Base-by-base conservation (phyloP, 768 basidiomycete genomes). In the Nevesoporus exiguus region DNA sequence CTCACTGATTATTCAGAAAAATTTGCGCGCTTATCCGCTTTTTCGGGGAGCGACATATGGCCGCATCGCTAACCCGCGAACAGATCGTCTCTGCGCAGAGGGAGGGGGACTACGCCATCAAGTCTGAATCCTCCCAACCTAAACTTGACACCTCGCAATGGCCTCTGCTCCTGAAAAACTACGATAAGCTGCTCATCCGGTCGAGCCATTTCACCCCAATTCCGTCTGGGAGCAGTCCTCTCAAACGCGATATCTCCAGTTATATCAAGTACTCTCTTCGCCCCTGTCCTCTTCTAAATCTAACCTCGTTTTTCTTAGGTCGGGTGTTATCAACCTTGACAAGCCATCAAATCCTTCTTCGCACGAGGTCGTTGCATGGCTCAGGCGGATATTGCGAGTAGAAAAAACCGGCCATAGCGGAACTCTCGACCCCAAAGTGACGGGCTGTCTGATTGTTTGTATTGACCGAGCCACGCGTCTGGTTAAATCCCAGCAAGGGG, bases 371-470 rank as follows among this genome's bases (percentile, higher is more conserved):
- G 97, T 99, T 61, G 97, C 97, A 15, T 99, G 97, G 97, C 75
- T 99, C 58, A 83, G 95, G 63, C 84, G 97, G n/a, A 99, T 99
- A 59, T 73, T 99, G 50, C 86, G 95, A 21, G 93, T 90, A 24
- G 97, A 98, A 73, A 98, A 99, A 76, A 99, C 97, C 0, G 97
- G 97, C 39, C 97, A 99, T 75, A 97, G 94, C 55, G 97, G 97
- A 61, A 99, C 97, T 41, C 82, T 99, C 44, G 97, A 99, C 71
- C 97, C 97, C 45, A 99, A 99, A 73, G 97, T 99, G 61, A 99
- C 97, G 48, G 97, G 97, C 14, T 99, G 97, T 74, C 71, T 99
- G 61, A 98, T 98, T 66, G 97, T 99, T 39, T 99, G 97, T 71
- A 97, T 99, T 69, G 97, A 99, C 76, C 91, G 96, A 52, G 97